phyloP scores from a whole-genome alignment of 805 yeast genomes.

The Kuraishia capsulata region DNA sequence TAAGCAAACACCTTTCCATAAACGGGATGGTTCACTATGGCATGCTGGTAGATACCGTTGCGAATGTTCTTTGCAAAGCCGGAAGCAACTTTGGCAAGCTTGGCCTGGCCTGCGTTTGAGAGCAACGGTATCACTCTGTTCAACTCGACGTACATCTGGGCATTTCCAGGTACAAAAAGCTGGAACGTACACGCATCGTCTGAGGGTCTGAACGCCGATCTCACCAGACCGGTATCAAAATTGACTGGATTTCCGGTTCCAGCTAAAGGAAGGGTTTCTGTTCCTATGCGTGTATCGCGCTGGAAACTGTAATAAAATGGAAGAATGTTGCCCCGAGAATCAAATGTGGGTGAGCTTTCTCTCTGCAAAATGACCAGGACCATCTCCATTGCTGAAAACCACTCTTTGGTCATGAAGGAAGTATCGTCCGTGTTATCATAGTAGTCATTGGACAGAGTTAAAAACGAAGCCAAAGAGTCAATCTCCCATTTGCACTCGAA shows the following conservation, averaged over 20 bases:
- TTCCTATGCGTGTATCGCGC: constrained; percentile 63
- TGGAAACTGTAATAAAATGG: constrained; percentile 58
- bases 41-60: constrained; percentile 52
- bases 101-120: constrained; percentile 7
- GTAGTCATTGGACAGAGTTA: constrained; percentile 68
- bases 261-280: constrained; percentile 70
- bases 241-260: constrained; percentile 86
- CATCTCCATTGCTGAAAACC: constrained; percentile 52
- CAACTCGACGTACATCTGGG: constrained; percentile 62
- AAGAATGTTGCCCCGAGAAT: constrained; percentile 35
- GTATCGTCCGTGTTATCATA: constrained; percentile 43
- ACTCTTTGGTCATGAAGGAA: constrained; percentile 34
- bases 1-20: constrained; percentile 79
- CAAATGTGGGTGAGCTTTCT: constrained; percentile 56
- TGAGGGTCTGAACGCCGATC: constrained; percentile 82
- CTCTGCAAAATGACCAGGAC: constrained; percentile 44
- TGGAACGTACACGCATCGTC: constrained; percentile 82
- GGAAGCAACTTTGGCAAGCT: constrained; percentile 18
- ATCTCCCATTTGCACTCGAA: constrained; percentile 89
- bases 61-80: constrained; percentile 32
- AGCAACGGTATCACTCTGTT: constrained; percentile 23
- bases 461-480: constrained; percentile 77
- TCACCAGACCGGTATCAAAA: constrained; percentile 56
- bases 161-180: constrained; percentile 80
- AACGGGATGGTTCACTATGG: constrained; percentile 54